Evolutionary conservation across 2,329 filamentous ascomycete species (phyloP).

Genomic region (Ophiocordyceps australis): DNA sequence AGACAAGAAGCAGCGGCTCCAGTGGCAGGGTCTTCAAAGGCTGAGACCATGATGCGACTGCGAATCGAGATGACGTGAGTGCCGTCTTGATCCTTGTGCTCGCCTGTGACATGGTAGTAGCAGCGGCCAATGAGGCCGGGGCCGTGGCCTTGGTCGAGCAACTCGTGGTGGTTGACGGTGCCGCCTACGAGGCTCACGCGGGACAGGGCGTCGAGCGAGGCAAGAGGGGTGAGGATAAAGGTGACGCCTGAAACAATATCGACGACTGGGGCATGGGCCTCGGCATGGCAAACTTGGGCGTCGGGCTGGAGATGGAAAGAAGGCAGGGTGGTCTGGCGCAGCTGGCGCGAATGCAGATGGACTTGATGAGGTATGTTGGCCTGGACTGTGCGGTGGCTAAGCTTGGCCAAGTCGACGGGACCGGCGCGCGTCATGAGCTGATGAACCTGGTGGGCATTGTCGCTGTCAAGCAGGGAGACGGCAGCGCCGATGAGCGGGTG

Average conservation of each 20-base stretch:
- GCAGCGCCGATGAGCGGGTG: conserved; percentile 42
- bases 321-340: conserved; percentile 12
- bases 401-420: conserved; percentile 25
- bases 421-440: conserved; percentile 37
- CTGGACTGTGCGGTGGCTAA: conserved; percentile 26
- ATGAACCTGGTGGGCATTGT: conserved; percentile 17
- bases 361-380: conserved; percentile 51
- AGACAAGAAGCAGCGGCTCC: conserved; percentile 44
- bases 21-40: conserved; percentile 40
- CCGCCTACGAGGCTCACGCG: conserved; percentile 14
- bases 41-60: conserved; percentile 39
- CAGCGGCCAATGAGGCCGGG: conserved; percentile 34
- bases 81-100: conserved; percentile 10
- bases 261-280: conserved; percentile 27
- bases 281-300: conserved; percentile 12
- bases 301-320: conserved; percentile 11
- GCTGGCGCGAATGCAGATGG: conserved; percentile 33
- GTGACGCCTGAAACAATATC: conserved; percentile 59
- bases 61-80: conserved; percentile 19
- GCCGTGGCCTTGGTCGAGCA: conserved; percentile 38
- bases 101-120: conserved; percentile 33
- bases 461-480: conserved; percentile 28
- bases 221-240: conserved; percentile 47
- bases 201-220: conserved; percentile 38
- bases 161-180: conserved; percentile 11